Evolutionary conservation across 768 basidiomycete species (phyloP).

Genomic region (Agaricus bisporus): DNA sequence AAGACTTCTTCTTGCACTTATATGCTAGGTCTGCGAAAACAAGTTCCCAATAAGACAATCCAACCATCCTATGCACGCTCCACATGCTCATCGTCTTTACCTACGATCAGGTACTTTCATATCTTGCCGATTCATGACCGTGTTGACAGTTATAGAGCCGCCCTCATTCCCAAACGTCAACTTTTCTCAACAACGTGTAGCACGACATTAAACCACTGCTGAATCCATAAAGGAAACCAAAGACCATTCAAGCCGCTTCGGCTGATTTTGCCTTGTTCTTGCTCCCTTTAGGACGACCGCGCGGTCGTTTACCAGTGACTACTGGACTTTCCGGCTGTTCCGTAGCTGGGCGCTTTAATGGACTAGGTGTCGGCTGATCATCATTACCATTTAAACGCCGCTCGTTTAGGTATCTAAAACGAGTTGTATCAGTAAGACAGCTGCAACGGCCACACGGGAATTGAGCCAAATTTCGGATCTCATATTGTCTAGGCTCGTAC

Average conservation of each 20-base stretch:
- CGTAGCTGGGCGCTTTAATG: constrained; percentile 23
- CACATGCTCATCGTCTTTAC: background rate
- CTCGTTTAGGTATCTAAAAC: constrained; percentile 52
- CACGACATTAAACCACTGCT: background rate
- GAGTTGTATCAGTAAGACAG: background rate
- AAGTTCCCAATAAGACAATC: background rate
- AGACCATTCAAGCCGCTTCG: constrained; percentile 1
- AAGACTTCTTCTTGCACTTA: background rate
- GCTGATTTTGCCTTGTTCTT: constrained; percentile 39
- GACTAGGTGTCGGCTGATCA: constrained; percentile 11
- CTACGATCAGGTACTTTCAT: background rate
- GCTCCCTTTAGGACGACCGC: constrained; percentile 68
- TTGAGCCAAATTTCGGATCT: no score
- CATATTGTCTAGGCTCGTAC: no score
- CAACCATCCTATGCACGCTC: constrained; percentile 2
- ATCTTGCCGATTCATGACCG: background rate
- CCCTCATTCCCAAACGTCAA: background rate
- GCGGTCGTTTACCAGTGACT: constrained; percentile 40
- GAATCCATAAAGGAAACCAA: background rate
- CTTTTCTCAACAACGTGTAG: background rate
- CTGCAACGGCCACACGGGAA: no score
- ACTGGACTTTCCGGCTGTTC: constrained; percentile 18
- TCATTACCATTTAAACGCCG: constrained; percentile 51
- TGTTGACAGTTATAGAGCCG: background rate
- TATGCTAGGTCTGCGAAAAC: background rate